Evolutionary conservation across 352 stramenopile species (phyloP), one percentile per base, ranked within the genome.

Genomic region (Pythium plurisporium): DNA sequence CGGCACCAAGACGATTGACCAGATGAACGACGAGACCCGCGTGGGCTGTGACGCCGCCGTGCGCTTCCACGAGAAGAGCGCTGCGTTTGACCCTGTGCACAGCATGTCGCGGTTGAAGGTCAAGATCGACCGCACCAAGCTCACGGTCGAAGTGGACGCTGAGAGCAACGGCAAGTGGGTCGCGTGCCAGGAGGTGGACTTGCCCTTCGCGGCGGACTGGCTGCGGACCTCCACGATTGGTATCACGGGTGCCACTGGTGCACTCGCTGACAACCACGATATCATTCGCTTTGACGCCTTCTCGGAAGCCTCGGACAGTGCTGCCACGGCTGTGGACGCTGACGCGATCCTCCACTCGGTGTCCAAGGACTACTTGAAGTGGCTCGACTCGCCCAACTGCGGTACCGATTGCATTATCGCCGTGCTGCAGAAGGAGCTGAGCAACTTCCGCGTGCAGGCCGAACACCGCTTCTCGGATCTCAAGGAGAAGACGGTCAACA

Each of bases 401-500:
- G 79, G 76, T 25, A 76, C 73, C 11, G 79, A 90, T 65, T 94
- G 83, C 42, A 65, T 86, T 38, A 81, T 94, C 55, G 76, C 79
- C 9, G 73, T 94, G 33, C 64, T 94, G 43, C 72, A 86, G 62
- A 94, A 94, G 64, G 76, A 91, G 49, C 44, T 94, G 25, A 64
- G 59, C 25, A 94, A 91, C 59, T 91, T 94, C 63, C 81, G 79
- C 48, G 67, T 94, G 29, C 73, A 90, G 36, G 82, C 81, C 11
- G 84, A 94, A 61, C 84, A 94, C 66, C 77, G 79, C 41, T 89
- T 94, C 55, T 69, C 79, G 9, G 82, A 92, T 59, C 54, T 94
- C 40, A 91, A 92, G 69, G 84, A 94, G 59, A 91, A 89, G 69
- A 94, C 80, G n/a, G 72, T 77, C 51, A 87, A 90, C 62, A 91